phyloP scores from a whole-genome alignment of 805 yeast genomes.

The Sugiyamaella chiloensis region DNA sequence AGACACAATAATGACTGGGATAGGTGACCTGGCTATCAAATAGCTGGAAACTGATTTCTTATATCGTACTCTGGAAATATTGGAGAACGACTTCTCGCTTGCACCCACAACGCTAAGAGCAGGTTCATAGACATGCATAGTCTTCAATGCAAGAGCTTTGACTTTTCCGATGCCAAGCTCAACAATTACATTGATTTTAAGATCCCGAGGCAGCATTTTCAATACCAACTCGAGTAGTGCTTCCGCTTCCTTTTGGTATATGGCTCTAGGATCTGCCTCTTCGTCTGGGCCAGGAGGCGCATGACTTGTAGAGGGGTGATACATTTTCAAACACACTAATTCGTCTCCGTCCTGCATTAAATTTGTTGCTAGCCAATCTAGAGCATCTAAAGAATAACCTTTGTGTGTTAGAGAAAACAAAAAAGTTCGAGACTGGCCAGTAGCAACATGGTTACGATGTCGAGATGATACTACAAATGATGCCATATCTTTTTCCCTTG shows the following conservation, averaged over 20 bases:
- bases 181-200: slow-evolving; percentile 41
- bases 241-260: slow-evolving; percentile 22
- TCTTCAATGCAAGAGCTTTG: slow-evolving; percentile 53
- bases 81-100: slow-evolving; percentile 40
- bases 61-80: slow-evolving; percentile 58
- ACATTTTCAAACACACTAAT: slow-evolving; percentile 22
- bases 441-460: slow-evolving; percentile 14
- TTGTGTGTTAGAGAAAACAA: slow-evolving; percentile 21
- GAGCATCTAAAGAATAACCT: slow-evolving; percentile 17
- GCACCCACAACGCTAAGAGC: slow-evolving; percentile 54
- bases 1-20: slow-evolving; percentile 67
- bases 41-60: slow-evolving; percentile 54
- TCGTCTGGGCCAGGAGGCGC: slow-evolving; percentile 6
- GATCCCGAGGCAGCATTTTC: slow-evolving; percentile 13
- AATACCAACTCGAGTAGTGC: slow-evolving; percentile 14
- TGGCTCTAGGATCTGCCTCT: background rate
- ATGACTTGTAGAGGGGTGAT: slow-evolving; percentile 3
- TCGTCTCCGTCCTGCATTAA: slow-evolving; percentile 26
- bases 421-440: slow-evolving; percentile 19
- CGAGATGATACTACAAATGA: slow-evolving; percentile 23
- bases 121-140: slow-evolving; percentile 60
- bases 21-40: slow-evolving; percentile 58
- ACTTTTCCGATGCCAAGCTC: slow-evolving; percentile 62
- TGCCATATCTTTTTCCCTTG: slow-evolving; percentile 14
- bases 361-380: slow-evolving; percentile 20